phyloP scores from a whole-genome alignment of 2,329 filamentous ascomycete species.

The Rutstroemia sp. region DNA sequence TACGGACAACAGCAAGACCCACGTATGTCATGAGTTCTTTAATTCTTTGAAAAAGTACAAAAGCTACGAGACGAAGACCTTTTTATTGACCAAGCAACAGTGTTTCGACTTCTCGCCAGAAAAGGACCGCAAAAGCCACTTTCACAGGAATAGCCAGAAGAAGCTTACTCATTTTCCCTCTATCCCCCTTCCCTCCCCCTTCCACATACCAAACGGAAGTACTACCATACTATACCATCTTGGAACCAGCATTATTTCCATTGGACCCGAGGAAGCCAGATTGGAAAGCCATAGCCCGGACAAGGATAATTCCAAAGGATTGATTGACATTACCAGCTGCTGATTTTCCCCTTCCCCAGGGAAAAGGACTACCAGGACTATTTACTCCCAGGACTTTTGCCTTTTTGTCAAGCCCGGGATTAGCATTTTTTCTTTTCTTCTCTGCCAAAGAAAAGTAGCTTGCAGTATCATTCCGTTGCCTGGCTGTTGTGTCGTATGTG shows the following conservation, averaged over 20 bases:
- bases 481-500: not conserved
- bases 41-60: slow-evolving; percentile 1
- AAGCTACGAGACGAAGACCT: not conserved
- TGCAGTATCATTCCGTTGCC: not conserved
- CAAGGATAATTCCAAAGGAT: not conserved
- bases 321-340: not conserved
- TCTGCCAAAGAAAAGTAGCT: not conserved
- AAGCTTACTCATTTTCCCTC: not conserved
- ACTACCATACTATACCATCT: no score
- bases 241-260: not conserved
- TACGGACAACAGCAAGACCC: slow-evolving; percentile 1
- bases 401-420: not conserved
- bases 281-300: not conserved
- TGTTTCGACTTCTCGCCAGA: not conserved
- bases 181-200: not conserved
- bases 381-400: not conserved
- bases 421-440: not conserved
- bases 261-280: not conserved
- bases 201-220: not conserved
- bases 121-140: not conserved
- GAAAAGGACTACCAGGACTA: not conserved
- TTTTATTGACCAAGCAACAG: slow-evolving; percentile 1
- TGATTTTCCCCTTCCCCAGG: not conserved
- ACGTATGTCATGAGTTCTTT: not conserved
- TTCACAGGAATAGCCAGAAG: not conserved